Percentiles rank a stretch among this genome's conserved stretches.
Evolutionary conservation across 371 early-diverging fungal species (phyloP).

Genomic region (Phascolomyces articulosus): DNA sequence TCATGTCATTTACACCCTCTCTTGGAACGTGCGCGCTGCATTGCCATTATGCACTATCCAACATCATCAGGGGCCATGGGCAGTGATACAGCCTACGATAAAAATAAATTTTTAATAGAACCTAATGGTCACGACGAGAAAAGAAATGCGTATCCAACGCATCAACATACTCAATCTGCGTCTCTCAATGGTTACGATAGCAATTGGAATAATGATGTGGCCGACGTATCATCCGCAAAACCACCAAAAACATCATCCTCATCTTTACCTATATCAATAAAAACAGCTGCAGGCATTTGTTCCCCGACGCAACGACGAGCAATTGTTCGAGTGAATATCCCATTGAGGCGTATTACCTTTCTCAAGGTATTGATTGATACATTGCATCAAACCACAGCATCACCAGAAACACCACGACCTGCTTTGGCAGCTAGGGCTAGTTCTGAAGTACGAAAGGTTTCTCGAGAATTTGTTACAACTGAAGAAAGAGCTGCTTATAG

Average conservation of each 20-base stretch:
- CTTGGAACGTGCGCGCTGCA: conserved; percentile 18
- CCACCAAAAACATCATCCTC: not conserved
- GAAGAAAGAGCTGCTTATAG: conserved; percentile 35
- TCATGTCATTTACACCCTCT: conserved; percentile 5
- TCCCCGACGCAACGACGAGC: conserved; percentile 1
- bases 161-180: too few relatives aligned
- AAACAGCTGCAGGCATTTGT: conserved; percentile 4
- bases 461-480: conserved; percentile 17
- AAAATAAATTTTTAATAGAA: not conserved
- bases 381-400: not conserved
- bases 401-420: not conserved
- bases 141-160: too few relatives aligned
- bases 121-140: too few relatives aligned
- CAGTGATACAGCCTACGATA: not conserved
- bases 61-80: conserved; percentile 18
- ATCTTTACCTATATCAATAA: not conserved
- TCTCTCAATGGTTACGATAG: too few relatives aligned
- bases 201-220: not conserved
- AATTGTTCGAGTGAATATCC: conserved; percentile 55
- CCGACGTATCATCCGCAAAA: not conserved
- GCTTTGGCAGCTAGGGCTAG: not conserved
- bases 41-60: conserved; percentile 47
- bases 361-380: conserved; percentile 26
- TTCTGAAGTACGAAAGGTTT: not conserved
- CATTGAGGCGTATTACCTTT: conserved; percentile 52